Evolutionary conservation across 441 rosid genomes (phyloP).

Genomic region (Capsella rubella): DNA sequence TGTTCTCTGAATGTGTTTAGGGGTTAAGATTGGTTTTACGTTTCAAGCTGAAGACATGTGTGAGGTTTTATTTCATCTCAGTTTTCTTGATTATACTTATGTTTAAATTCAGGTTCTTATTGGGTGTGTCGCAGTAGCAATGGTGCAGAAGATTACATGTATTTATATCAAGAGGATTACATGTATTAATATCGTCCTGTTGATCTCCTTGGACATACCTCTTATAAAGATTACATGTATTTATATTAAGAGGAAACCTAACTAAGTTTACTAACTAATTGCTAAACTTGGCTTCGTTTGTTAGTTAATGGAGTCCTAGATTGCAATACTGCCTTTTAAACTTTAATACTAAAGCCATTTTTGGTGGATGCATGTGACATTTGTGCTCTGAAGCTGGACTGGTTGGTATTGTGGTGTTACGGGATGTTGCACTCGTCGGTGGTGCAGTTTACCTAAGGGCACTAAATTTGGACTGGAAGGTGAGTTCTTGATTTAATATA

Average conservation of each 20-base stretch:
- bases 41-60: background rate
- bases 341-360: background rate
- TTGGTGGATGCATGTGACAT: slow-evolving; percentile 36
- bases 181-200: background rate
- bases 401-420: slow-evolving; percentile 75
- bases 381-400: slow-evolving; percentile 65
- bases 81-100: slow-evolving; percentile 11
- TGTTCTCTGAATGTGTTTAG: slow-evolving; percentile 19
- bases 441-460: slow-evolving; percentile 86
- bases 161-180: no score
- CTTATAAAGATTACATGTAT: background rate
- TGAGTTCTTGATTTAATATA: slow-evolving; percentile 32
- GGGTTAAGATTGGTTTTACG: background rate
- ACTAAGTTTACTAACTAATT: slow-evolving; percentile 6
- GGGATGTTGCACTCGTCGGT: slow-evolving; percentile 79
- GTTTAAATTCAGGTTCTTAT: slow-evolving; percentile 73
- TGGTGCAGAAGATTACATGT: slow-evolving; percentile 78
- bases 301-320: background rate
- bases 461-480: slow-evolving; percentile 76
- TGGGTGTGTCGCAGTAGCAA: slow-evolving; percentile 84
- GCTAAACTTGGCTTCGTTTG: slow-evolving; percentile 6
- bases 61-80: background rate
- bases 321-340: background rate
- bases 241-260: background rate
- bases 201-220: slow-evolving; percentile 1